phyloP scores from a whole-genome alignment of 1,284 basidiomycete genomes.

The Cutaneotrichosporon dermatis region DNA sequence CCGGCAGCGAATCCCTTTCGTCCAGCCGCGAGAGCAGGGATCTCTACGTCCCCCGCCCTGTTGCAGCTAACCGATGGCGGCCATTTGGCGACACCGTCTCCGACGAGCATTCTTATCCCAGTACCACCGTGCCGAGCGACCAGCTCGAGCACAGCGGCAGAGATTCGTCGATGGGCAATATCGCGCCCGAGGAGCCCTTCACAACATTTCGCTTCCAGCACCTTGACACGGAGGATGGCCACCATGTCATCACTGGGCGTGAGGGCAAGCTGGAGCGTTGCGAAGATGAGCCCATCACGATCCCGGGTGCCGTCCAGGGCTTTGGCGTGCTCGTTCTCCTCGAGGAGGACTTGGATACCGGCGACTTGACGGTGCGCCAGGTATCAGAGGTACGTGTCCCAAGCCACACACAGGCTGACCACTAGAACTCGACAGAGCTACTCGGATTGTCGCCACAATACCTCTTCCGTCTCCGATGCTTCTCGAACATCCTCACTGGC shows the following conservation, averaged over 20 bases:
- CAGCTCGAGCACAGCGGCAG: background rate
- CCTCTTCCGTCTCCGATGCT: constrained; percentile 71
- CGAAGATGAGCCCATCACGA: constrained; percentile 84
- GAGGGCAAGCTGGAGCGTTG: constrained; percentile 66
- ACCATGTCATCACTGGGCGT: constrained; percentile 68
- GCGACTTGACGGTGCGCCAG: constrained; percentile 64
- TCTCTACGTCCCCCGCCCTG: too few species aligned
- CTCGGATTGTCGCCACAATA: constrained; percentile 72
- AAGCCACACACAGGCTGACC: constrained; percentile 16
- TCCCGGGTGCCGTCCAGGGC: constrained; percentile 77
- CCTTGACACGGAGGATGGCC: constrained; percentile 62
- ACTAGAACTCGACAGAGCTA: constrained; percentile 61
- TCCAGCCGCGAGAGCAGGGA: too few species aligned
- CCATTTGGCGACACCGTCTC: background rate
- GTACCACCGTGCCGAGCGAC: background rate
- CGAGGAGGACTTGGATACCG: constrained; percentile 61
- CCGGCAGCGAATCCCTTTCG: too few species aligned
- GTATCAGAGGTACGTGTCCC: constrained; percentile 65
- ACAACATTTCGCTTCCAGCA: constrained; percentile 59
- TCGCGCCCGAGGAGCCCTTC: background rate
- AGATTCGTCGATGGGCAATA: background rate
- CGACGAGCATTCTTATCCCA: background rate
- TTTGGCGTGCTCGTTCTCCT: constrained; percentile 78
- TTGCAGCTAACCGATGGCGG: too few species aligned
- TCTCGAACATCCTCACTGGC: constrained; percentile 67